Base-by-base conservation (phyloP, 257 asterid genomes). In the Linaria vulgaris region DNA sequence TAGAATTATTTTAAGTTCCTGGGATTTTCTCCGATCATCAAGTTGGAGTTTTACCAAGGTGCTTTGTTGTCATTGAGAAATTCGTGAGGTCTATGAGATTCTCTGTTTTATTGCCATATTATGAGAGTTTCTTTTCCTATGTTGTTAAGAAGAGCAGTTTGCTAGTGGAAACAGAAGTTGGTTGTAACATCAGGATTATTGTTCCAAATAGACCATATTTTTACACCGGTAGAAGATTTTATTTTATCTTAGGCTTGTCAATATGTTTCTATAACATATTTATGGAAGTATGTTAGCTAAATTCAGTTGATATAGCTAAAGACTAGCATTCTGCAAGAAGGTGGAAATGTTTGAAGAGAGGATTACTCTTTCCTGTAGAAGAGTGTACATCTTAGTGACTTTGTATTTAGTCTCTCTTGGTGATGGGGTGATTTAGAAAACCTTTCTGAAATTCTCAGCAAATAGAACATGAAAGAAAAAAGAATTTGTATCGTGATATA, bases 381-480 rank as follows among this genome's bases (percentile, higher is more conserved):
- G 43, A 43, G 44, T 22, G 24, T 31, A 12, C 25, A 8, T n/a
- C 53, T 49, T 13, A 41, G 39, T 61, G 22, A 25, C n/a, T 60
- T 66, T 11, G 43, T 34, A 56, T 50, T 46, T 56, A 45, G 39
- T 23, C 4, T 27, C 30, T 55, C 37, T 67, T 17, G 49, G 58
- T 8, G 61, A 23, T 38, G 14, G 12, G 56, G 17, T 3, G 57
- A 57, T 31, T 39, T 24, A 52, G 57, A 56, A 43, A 56, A 38
- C 21, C 47, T 20, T 46, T 48, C 19, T 38, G 56, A 15, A 60
- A 39, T 63, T 63, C 58, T 59, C 15, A 48, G 15, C 64, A 37
- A 2, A 24, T 46, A 49, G 57, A 66, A 45, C 67, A 16, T 64
- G 61, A 34, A 69, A 47, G 16, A 44, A 44, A 59, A 41, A 39